A percentile compares a stretch with the other conserved stretches of the same genome.
Evolutionary conservation across 1,139 yeast species (phyloP).

Genomic region (Saccharomycopsis hybrid): DNA sequence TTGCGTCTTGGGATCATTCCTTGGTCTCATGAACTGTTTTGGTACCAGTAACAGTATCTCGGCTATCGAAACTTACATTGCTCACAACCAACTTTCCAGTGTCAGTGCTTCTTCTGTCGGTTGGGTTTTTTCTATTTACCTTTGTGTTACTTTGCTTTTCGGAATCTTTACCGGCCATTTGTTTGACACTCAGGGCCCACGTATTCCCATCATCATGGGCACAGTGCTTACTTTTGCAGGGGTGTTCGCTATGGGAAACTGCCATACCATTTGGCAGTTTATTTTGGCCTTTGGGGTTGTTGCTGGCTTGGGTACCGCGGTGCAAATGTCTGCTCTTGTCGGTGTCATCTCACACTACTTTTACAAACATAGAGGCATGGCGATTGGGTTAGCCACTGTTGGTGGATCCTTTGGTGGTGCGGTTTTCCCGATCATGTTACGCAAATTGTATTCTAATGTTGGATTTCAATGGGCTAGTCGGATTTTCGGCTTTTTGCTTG

Average conservation of each 20-base stretch:
- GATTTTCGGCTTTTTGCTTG: conserved; percentile 44
- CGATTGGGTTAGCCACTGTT: conserved; percentile 50
- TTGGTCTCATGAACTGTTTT: conserved; percentile 56
- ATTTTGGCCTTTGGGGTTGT: conserved; percentile 45
- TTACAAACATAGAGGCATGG: conserved; percentile 43
- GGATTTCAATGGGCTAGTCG: conserved; percentile 63
- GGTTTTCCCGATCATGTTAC: conserved; percentile 52
- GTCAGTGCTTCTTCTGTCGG: conserved; percentile 48
- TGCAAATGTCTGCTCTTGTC: conserved; percentile 50
- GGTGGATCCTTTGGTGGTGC: conserved; percentile 65
- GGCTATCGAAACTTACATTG: conserved; percentile 60
- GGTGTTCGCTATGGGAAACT: conserved; percentile 44
- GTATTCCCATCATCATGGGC: conserved; percentile 39
- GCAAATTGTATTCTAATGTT: conserved; percentile 42
- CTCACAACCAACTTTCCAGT: conserved; percentile 47
- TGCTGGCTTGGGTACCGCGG: conserved; percentile 50
- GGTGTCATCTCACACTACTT: conserved; percentile 57
- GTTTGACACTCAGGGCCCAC: conserved; percentile 46
- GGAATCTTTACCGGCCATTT: conserved; percentile 50
- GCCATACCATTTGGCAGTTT: conserved; percentile 46
- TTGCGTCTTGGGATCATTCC: conserved; percentile 51
- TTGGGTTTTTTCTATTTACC: conserved; percentile 65
- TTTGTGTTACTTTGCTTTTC: conserved; percentile 51
- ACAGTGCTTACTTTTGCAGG: conserved; percentile 40
- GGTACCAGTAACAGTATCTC: conserved; percentile 66